Percentiles rank a stretch among this genome's conserved stretches.
Evolutionary conservation across 805 yeast species (phyloP).

Genomic region (Barnettozyma californica): DNA sequence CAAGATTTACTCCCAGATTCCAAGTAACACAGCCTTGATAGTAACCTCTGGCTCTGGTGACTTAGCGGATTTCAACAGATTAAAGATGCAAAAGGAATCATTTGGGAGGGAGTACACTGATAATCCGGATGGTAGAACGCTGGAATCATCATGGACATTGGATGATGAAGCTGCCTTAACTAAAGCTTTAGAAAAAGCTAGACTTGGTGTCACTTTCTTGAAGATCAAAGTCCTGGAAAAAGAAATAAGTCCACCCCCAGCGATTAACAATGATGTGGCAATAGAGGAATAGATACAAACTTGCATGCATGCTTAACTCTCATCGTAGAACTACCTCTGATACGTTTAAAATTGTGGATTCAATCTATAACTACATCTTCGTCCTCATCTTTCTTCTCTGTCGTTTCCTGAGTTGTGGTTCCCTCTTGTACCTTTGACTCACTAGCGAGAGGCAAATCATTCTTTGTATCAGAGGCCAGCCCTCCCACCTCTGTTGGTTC

Average conservation of each 20-base stretch:
- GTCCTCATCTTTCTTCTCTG: conserved; percentile 13
- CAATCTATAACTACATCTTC: conserved; percentile 18
- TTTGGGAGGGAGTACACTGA: conserved; percentile 40
- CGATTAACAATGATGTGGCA: neutral
- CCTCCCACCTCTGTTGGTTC: neutral
- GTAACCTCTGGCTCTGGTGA: conserved; percentile 62
- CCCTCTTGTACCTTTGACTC: neutral
- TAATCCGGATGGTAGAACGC: conserved; percentile 24
- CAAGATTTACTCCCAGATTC: conserved; percentile 45
- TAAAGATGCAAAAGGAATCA: conserved; percentile 39
- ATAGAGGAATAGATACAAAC: neutral
- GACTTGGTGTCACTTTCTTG: conserved; percentile 56
- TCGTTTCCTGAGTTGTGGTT: neutral
- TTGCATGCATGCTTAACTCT: neutral
- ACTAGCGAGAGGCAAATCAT: neutral
- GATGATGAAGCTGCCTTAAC: conserved; percentile 43
- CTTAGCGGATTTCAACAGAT: conserved; percentile 39
- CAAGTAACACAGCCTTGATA: conserved; percentile 55
- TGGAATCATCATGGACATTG: conserved; percentile 46
- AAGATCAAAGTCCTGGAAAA: conserved; percentile 32
- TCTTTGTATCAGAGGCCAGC: neutral
- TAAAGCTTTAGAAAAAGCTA: conserved; percentile 44
- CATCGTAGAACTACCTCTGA: neutral
- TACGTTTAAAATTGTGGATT: neutral
- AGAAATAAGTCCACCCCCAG: neutral